Base-by-base conservation (phyloP, 2,329 filamentous ascomycete genomes). In the Pyrenophora tritici-repentis region DNA sequence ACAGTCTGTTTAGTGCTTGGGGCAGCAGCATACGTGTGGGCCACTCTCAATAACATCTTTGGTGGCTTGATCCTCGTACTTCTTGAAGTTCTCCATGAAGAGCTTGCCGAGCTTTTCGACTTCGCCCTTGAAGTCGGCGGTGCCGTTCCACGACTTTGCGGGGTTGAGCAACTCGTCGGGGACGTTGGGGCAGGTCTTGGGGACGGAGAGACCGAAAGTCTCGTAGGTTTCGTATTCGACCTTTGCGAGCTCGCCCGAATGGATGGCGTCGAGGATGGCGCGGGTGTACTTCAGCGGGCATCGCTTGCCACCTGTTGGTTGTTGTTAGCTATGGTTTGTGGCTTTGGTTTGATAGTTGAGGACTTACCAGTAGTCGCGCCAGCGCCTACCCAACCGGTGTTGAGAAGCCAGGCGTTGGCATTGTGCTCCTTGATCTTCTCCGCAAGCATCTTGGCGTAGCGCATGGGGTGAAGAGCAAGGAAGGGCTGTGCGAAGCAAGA, bases 401-500 rank as follows among this genome's bases (percentile, higher is more conserved):
- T 97, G 77, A 99, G 88, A 65, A 99, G 84, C 94, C 94, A 99
- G 68, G 93, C 94, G 75, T 96, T 96, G 78, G 91, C 88, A 71
- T 91, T 90, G 87, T 99, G 91, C 66, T 90, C 76, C 71, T 93
- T 85, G 73, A 99, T 99, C 88, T 97, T 97, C 76, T 97, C 90
- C 32, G 94, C 94, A 56, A 99, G 84, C 94, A 99, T 99, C 81
- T 88, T 88, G 66, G 94, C 94, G 80, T 99, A 99, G 76, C 90
- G 89, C 94, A 99, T 99, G 68, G 94, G 94, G 84, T 99, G 94
- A 52, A 99, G 87, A 35, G 94, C 94, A 69, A 99, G 82, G 91
- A 99, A 99, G 57, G 94, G 94, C 81, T 99, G 94, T 49, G 94
- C 94, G 79, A 99, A 99, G 86, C 94, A 99, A 45, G 92, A 95